Percentiles rank a stretch among this genome's conserved stretches.
Conservation (phyloP, 1,139 yeast genomes). For the Entelexis sorbosivorans region DNA sequence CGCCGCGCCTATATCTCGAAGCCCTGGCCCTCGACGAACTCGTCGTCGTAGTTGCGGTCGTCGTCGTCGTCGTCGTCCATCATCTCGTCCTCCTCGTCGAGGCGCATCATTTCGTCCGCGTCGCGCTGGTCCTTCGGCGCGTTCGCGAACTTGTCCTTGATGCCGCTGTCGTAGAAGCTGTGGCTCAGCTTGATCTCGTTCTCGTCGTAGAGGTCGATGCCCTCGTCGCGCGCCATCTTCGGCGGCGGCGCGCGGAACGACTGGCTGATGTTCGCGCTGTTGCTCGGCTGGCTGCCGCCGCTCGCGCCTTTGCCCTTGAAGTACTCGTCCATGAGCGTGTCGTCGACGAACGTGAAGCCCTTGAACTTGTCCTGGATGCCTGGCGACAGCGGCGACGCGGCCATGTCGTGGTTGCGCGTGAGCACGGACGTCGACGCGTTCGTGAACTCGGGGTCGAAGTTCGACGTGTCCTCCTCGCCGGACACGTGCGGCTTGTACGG, state of each 20-base stretch:
- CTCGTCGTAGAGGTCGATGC: slow-evolving; percentile 32
- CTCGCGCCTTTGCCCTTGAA: slow-evolving; percentile 22
- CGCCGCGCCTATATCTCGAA: slow-evolving; percentile 49
- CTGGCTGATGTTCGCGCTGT: slow-evolving; percentile 19
- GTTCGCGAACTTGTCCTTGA: slow-evolving; percentile 24
- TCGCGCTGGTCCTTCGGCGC: slow-evolving; percentile 7
- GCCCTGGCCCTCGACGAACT: slow-evolving; percentile 67
- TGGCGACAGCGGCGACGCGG: slow-evolving; percentile 79
- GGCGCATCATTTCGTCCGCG: slow-evolving; percentile 21
- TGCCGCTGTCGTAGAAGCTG: slow-evolving; percentile 26
- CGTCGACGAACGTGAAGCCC: slow-evolving; percentile 93
- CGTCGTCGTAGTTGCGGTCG: slow-evolving; percentile 44
- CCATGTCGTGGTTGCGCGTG: slow-evolving; percentile 34
- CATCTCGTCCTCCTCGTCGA: slow-evolving; percentile 47
- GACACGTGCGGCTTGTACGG: slow-evolving; percentile 91
- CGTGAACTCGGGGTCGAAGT: slow-evolving; percentile 95
- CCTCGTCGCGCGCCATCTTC: slow-evolving; percentile 27
- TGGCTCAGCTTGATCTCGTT: slow-evolving; percentile 30
- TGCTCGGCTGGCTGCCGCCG: slow-evolving; percentile 9
- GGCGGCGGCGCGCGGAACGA: slow-evolving; percentile 24
- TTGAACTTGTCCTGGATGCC: slow-evolving; percentile 92
- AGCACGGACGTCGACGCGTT: slow-evolving; percentile 64
- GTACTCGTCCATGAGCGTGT: slow-evolving; percentile 78
- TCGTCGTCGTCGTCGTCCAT: slow-evolving; percentile 42
- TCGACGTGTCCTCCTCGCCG: slow-evolving; percentile 86